Conservation (phyloP, 2,329 filamentous ascomycete genomes). For the Sphaerulina populicola region DNA sequence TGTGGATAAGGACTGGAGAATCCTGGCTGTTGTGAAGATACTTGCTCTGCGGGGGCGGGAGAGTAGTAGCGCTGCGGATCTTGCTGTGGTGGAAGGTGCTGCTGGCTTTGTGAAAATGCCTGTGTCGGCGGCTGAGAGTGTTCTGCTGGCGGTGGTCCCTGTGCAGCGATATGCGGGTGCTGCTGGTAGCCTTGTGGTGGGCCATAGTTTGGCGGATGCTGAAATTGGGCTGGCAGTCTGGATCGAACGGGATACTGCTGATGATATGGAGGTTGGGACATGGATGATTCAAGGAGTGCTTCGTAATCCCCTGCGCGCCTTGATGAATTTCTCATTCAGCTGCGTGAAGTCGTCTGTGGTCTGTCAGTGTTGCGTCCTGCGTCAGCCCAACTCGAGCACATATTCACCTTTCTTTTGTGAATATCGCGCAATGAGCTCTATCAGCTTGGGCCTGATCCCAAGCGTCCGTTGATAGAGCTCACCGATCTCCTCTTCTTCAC, state of each 20-base stretch:
- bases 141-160: slow-evolving; percentile 31
- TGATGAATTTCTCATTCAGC: slow-evolving; percentile 98
- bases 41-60: slow-evolving; percentile 28
- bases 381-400: slow-evolving; percentile 3
- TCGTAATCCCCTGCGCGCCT: slow-evolving; percentile 92
- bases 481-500: slow-evolving; percentile 82
- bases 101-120: slow-evolving; percentile 28
- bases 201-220: slow-evolving; percentile 6
- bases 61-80: slow-evolving; percentile 34
- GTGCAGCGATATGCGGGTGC: slow-evolving; percentile 23
- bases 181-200: slow-evolving; percentile 17
- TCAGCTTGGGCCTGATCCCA: slow-evolving; percentile 89
- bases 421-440: slow-evolving; percentile 79
- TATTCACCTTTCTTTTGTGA: slow-evolving; percentile 1
- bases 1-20: slow-evolving; percentile 23
- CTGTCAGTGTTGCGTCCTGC: no score
- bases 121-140: slow-evolving; percentile 19
- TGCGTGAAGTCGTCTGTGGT: slow-evolving; percentile 87
- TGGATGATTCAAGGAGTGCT: slow-evolving; percentile 86
- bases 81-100: slow-evolving; percentile 25
- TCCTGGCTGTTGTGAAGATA: slow-evolving; percentile 25
- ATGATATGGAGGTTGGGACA: slow-evolving; percentile 69
- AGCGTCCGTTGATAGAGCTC: slow-evolving; percentile 83
- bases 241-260: slow-evolving; percentile 28
- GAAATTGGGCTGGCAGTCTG: slow-evolving; percentile 22